Evolutionary conservation across 495 filamentous ascomycete genomes (phyloP), one percentile per base, ranked within the genome.

Genomic region (Melanomma pulvis-pyrius): DNA sequence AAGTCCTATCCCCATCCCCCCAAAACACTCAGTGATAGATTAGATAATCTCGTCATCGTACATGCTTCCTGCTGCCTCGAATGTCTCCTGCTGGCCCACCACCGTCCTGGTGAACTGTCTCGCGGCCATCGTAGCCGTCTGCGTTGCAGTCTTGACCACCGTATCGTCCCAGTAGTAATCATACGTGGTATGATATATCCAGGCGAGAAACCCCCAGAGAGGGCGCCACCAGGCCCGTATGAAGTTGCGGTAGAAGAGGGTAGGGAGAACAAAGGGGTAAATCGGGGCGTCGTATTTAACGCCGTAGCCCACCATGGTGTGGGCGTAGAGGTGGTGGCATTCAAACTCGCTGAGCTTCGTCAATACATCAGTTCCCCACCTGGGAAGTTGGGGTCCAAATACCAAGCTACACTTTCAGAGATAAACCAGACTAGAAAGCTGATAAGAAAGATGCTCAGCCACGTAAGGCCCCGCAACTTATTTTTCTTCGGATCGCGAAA

Each of bases 321-420:
- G 3, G n/a, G 61, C 71, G 60, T 70, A 73, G 9, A 47, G 19
- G 28, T 55, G 24, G 21, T 73, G 63, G 61, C 68, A 73, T 30
- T 63, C 61, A 29, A 54, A n/a, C 7, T 68, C 59, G 36, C 69
- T 71, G 44, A 11, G 17, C 11, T 54, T 29, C 15, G 22, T 30
- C 57, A 24, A 61, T 54, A 19, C 15, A 29, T 2, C 1, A n/a
- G 4, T 26, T 1, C 28, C 25, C 1, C 26, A 32, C 2, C 34
- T 17, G 19, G n/a, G 52, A 46, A 44, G 26, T 13, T 13, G 24
- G 17, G n/a, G 28, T n/a, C 11, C 25, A 51, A 65, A 34, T 72
- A 72, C 69, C 69, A 72, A 13, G 65, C 48, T 15, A 59, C 29
- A 24, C 24, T 57, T 34, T 72, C 69, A 19, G 55, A 9, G 19